Evolutionary conservation across 805 yeast genomes (phyloP), one percentile per base, ranked within the genome.

Genomic region (Jamesozyma piceae): DNA sequence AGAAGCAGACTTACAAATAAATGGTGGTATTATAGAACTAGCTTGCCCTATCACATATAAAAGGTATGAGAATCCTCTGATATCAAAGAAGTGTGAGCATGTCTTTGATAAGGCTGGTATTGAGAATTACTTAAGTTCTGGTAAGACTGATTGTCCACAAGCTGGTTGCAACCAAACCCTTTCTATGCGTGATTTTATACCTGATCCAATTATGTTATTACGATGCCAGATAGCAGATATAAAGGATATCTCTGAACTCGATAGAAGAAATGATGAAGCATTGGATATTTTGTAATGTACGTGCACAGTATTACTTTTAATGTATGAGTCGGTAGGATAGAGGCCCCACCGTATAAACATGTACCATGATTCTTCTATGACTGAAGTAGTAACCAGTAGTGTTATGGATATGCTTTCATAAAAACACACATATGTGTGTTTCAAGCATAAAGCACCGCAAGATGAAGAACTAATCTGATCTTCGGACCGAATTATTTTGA

Each of bases 11-110:
- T 37, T 83, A 27, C 74, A 71, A 34, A 72, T 83, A 5, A 77
- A 75, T 9, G 94, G 92, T 43, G 92, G 92, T 31, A 73, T 64
- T 30, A 65, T 84, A n/a, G 77, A 79, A 37, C 55, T 84, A 44
- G 71, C 67, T 21, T 87, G 89, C 55, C 90, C 90, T 0, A 66
- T 83, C 13, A 75, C 88, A 0, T 54, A 73, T 44, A 65, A 69
- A 41, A 57, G 65, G 35, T 80, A 74, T 57, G 65, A 58, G 19
- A 62, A 62, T 3, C 92, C 94, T 0, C 66, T 74, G 51, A 71
- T 65, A n/a, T 74, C 81, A 2, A 60, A 51, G 21, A 60, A 55
- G 26, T 84, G 94, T 60, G 65, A 67, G 0, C 94, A 84, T 61
- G 74, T 75, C 0, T 82, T 71, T 54, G 89, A 82, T 50, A 60